These are phyloP conservation scores for Rhizopus arrhizus DNA, from an alignment of 371 early-diverging fungal species.

Conservation along the genomic window DNA sequence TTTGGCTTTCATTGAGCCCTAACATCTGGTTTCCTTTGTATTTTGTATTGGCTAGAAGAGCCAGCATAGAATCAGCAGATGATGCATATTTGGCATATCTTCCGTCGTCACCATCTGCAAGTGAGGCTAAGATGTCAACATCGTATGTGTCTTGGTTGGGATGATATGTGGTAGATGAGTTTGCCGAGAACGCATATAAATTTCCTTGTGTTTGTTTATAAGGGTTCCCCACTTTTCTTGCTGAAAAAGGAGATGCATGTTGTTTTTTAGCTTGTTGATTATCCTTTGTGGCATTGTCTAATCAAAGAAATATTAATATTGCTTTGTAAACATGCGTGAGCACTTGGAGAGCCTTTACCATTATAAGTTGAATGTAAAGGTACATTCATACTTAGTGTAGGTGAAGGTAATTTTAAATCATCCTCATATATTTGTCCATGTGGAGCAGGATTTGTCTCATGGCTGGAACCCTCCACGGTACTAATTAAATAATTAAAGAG, in stretches of 20 bases:
- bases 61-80: constrained; percentile 75
- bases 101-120: constrained; percentile 65
- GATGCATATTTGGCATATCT: constrained; percentile 76
- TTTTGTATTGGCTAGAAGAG: constrained; percentile 73
- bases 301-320: no score
- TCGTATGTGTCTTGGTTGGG: constrained; percentile 31
- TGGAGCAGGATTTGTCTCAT: constrained; percentile 3
- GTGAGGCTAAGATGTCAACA: constrained; percentile 65
- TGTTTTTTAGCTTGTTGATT: no score
- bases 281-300: no score
- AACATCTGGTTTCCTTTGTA: constrained; percentile 39
- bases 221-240: no score
- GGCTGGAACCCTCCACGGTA: not conserved
- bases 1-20: constrained; percentile 5
- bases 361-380: constrained; percentile 1
- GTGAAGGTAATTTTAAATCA: constrained; percentile 1
- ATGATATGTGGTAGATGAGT: not conserved
- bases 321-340: not conserved
- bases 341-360: constrained; percentile 3
- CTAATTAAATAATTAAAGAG: not conserved
- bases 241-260: no score
- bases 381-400: not conserved
- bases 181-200: not conserved
- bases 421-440: constrained; percentile 2
- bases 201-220: not conserved